Evolutionary conservation across 106 monocot species (phyloP), one percentile per base, ranked within the genome.

Genomic region (Ottelia alismoides): DNA sequence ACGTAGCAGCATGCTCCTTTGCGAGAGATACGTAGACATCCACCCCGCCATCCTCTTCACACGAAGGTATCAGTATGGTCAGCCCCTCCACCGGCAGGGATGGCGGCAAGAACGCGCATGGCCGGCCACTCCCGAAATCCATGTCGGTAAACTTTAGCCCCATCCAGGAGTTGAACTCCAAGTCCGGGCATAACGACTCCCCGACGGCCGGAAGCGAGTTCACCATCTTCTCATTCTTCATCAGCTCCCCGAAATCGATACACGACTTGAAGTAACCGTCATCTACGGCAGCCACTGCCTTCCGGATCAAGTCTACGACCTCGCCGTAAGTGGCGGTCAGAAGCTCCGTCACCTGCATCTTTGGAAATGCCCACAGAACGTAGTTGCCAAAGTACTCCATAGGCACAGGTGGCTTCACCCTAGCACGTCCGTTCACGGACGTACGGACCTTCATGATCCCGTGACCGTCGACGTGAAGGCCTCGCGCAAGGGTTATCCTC

Each of bases 221-320:
- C 45, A 1, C 22, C 4, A 17, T 10, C 16, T 44, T 44, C 14
- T 44, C 32, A 25, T 19, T 25, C 44, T 23, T 45, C 25, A 21
- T 11, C 56, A 57, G 30, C 20, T 40, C 59, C 59, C 59, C 59
- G 46, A 60, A 60, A 46, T 60, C 59, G 45, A 60, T 25, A 26
- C 45, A 60, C 14, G 59, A 60, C n/a, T 20, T 24, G 59, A 60
- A 60, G 59, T 60, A 60, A 27, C 18, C 59, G n/a, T 60, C 59
- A 27, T 60, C 45, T 4, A 60, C 59, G 18, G 2, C 20, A 17
- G 59, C 40, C 3, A 60, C 27, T 46, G 44, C 25, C 7, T 3
- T 25, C 12, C 47, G 45, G 46, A 60, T 60, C 26, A 12, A 44
- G 16, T 60, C 46, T 18, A 28, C 59, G n/a, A 60, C 59, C n/a